Evolutionary conservation across 164 flowering plant genomes (phyloP).

Genomic region (Magnolia sinica): DNA sequence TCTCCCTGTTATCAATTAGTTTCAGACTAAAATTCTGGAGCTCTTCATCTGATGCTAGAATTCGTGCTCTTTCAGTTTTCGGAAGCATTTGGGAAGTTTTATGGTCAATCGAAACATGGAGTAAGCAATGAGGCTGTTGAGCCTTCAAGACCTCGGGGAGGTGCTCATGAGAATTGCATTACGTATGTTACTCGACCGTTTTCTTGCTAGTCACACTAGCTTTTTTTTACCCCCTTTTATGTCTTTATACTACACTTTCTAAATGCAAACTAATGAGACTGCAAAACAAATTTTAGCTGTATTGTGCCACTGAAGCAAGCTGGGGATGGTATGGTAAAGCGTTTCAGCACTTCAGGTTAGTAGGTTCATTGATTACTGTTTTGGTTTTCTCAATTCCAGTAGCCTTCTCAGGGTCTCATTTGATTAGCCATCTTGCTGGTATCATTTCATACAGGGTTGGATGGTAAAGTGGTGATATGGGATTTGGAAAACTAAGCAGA

Average conservation of each 20-base stretch:
- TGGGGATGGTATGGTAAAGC: constrained; percentile 38
- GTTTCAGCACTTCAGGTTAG: constrained; percentile 93
- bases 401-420: not conserved
- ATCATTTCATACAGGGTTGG: constrained; percentile 54
- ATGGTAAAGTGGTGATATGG: constrained; percentile 89
- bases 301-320: constrained; percentile 59
- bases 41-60: not conserved
- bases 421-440: not conserved
- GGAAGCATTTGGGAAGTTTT: constrained; percentile 93
- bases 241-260: not conserved
- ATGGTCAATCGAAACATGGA: constrained; percentile 75
- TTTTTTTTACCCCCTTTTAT: not conserved
- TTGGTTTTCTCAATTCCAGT: not conserved
- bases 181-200: constrained; percentile 37
- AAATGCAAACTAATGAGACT: not conserved
- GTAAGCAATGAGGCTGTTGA: constrained; percentile 52
- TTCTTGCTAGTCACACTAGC: not conserved
- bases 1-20: no score
- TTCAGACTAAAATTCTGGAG: no score
- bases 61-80: constrained; percentile 52
- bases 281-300: constrained; percentile 37
- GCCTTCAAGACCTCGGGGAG: constrained; percentile 53
- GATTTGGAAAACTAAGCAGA: constrained; percentile 43
- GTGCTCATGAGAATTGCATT: constrained; percentile 85
- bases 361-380: not conserved